A percentile compares a stretch with the other conserved stretches of the same genome.
Conservation (phyloP, 768 basidiomycete species). For the Epithele typhae region DNA sequence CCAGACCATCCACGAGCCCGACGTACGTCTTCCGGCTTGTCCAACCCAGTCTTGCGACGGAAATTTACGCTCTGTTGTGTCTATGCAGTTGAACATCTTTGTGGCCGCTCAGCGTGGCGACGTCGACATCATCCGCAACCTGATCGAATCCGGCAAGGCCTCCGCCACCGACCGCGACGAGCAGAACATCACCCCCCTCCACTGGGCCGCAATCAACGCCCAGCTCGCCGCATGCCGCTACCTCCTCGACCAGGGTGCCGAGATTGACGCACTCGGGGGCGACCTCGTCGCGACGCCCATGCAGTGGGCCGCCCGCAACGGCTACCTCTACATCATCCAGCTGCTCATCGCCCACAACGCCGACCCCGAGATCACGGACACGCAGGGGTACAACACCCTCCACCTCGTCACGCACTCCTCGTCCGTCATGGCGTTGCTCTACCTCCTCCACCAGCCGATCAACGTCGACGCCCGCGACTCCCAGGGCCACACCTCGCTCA, state of each 20-base stretch:
- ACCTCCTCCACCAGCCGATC: constrained; percentile 89
- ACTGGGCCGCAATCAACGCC: constrained; percentile 98
- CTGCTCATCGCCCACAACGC: constrained; percentile 86
- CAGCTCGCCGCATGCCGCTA: constrained; percentile 86
- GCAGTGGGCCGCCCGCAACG: constrained; percentile 98
- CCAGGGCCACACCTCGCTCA: constrained; percentile 90
- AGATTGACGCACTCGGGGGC: constrained; percentile 91
- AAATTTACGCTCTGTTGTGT: not conserved
- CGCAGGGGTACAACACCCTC: constrained; percentile 93
- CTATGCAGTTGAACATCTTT: constrained; percentile 59
- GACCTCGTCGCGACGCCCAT: constrained; percentile 92
- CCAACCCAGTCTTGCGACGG: not conserved
- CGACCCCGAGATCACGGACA: constrained; percentile 87
- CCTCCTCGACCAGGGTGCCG: constrained; percentile 88
- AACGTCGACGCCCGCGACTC: constrained; percentile 87
- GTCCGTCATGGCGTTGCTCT: constrained; percentile 90
- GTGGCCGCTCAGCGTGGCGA: constrained; percentile 88
- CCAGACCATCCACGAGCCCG: constrained; percentile 33
- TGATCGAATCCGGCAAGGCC: constrained; percentile 69
- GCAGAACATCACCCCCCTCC: constrained; percentile 91
- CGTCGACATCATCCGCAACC: constrained; percentile 52
- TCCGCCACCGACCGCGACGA: constrained; percentile 76
- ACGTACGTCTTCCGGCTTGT: constrained; percentile 30
- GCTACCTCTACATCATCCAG: constrained; percentile 94
- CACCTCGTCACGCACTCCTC: constrained; percentile 95